Percentiles rank a stretch among this genome's conserved stretches.
phyloP scores from a whole-genome alignment of 495 filamentous ascomycete species.

The Penicillium odoratum region DNA sequence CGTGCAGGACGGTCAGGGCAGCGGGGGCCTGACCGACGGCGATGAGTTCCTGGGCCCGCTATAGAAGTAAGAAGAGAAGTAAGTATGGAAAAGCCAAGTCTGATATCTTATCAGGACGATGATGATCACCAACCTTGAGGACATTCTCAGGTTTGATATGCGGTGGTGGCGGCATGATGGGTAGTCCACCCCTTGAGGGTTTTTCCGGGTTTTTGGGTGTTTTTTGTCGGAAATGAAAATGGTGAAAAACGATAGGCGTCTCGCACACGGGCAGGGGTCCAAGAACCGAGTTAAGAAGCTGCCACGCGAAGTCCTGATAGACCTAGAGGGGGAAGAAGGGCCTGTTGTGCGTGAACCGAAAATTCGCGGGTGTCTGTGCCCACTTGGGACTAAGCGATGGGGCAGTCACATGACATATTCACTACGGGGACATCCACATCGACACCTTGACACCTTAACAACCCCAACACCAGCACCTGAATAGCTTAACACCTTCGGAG shows the following conservation, averaged over 20 bases:
- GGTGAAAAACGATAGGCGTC: conserved; percentile 13
- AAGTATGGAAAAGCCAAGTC: conserved; percentile 2
- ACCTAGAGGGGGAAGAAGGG: conserved; percentile 32
- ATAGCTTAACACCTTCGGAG: too few species aligned
- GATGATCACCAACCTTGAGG: conserved; percentile 65
- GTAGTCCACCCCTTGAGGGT: conserved; percentile 30
- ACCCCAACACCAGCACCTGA: too few species aligned
- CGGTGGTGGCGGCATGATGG: conserved; percentile 90
- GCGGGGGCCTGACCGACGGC: conserved; percentile 91
- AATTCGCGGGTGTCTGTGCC: conserved; percentile 35
- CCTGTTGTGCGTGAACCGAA: conserved; percentile 47
- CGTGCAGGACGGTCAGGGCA: conserved; percentile 91
- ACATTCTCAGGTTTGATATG: conserved; percentile 99
- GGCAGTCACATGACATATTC: conserved; percentile 30
- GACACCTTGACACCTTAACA: background rate
- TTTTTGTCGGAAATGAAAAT: conserved; percentile 3
- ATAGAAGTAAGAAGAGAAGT: conserved; percentile 8
- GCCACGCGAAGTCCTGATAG: conserved; percentile 44
- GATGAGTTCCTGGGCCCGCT: conserved; percentile 96
- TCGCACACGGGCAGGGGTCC: conserved; percentile 28
- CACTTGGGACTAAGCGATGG: conserved; percentile 46
- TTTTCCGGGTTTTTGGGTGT: conserved; percentile 5
- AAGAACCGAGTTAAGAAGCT: conserved; percentile 33
- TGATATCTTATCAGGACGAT: conserved; percentile 8
- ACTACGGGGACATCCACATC: background rate